Base-by-base conservation (phyloP, 2,329 filamentous ascomycete genomes). In the Diaporthe eres region DNA sequence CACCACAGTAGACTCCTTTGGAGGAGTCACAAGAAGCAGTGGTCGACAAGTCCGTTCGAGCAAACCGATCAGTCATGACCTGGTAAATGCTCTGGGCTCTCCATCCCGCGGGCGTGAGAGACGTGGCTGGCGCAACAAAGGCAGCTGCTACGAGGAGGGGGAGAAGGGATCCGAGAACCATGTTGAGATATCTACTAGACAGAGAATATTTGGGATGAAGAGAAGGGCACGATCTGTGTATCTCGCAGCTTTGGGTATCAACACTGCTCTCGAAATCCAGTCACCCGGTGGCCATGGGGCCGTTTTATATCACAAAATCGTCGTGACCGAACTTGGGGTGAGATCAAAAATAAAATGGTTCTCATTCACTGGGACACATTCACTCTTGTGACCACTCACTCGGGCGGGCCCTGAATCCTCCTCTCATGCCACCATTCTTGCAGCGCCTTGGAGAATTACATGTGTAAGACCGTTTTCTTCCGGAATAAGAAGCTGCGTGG, bases 61-160 rank as follows among this genome's bases (percentile, higher is more conserved):
- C 85, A 77, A 86, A 87, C 15, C 86, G 82, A 78, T 87, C 86
- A 4, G 85, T 86, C 76, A 87, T 79, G 68, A 87, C 82, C 79
- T 87, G 85, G 75, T 87, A 87, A 76, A 87, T 85, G 51, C 84
- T 84, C 75, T 84, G 83, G 39, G 81, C 80, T n/a, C 84, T 81
- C 84, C 83, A 84, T 77, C 82, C 71, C n/a, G 78, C 71, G 47
- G 76, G 76, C 6, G 71, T 74, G 55, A 77, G 74, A 39, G 75
- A 31, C 12, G 31, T 47, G 51, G 44, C 67, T 13, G 75, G 71
- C 58, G 67, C 42, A n/a, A 70, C 53, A 10, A 76, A 44, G 49
- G 57, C 51, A 39, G 74, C 65, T 55, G 74, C 63, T 31, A 68
- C 49, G 4, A 77, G 51, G 25, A 73, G 34, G 12, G 63, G 51